Conservation (phyloP, 2,329 filamentous ascomycete species). For the Hymenoscyphus linearis region DNA sequence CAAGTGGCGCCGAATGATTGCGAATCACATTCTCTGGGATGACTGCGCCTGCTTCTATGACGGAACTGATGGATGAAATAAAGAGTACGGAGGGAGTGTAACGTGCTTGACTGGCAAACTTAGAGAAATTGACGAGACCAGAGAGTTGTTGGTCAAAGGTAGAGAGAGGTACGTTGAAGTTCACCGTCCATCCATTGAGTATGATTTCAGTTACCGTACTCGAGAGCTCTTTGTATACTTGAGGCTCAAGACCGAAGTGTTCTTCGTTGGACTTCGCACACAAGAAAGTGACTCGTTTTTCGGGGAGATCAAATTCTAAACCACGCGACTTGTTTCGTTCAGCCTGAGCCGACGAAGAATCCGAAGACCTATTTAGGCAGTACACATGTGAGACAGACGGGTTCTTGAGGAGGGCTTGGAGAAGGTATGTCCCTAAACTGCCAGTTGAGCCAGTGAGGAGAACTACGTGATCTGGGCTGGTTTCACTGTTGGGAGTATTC, state of each 20-base stretch:
- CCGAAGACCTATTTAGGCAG: conserved; percentile 40
- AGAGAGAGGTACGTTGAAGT: conserved; percentile 31
- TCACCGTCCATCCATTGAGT: conserved; percentile 35
- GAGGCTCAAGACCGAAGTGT: conserved; percentile 41
- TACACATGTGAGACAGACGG: conserved; percentile 37
- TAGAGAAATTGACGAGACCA: conserved; percentile 34
- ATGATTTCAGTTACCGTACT: conserved; percentile 20
- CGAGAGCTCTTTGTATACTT: conserved; percentile 3
- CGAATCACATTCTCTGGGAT: not conserved
- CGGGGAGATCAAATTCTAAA: conserved; percentile 29
- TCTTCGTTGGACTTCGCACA: conserved; percentile 42
- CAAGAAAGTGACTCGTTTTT: conserved; percentile 40
- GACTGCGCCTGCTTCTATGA: not conserved
- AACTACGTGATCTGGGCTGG: conserved; percentile 9
- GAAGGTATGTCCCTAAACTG: conserved; percentile 43
- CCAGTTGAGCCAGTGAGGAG: conserved; percentile 46
- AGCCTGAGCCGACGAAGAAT: conserved; percentile 6
- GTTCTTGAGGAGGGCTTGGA: conserved; percentile 34
- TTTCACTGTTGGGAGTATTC: not conserved
- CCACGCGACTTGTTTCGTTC: conserved; percentile 35
- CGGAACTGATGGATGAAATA: conserved; percentile 26
- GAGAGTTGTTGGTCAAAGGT: conserved; percentile 34
- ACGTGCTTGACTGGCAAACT: not conserved
- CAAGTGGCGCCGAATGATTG: conserved; percentile 30
- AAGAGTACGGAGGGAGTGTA: conserved; percentile 18